Evolutionary conservation across 495 filamentous ascomycete species (phyloP).

Genomic region (Penicillium flavigenum): DNA sequence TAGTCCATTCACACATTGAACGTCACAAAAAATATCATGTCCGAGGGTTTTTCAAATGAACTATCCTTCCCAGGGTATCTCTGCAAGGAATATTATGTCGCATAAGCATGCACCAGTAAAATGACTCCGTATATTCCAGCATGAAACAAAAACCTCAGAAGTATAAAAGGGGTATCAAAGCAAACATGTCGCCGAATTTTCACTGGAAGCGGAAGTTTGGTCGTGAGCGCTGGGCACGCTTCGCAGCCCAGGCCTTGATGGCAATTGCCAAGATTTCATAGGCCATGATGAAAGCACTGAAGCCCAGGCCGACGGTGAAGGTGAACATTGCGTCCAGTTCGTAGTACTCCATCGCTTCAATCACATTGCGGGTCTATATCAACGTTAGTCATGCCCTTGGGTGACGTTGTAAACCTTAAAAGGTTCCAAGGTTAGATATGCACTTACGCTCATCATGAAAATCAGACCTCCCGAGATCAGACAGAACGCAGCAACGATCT

Average conservation of each 20-base stretch:
- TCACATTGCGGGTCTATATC: slow-evolving; percentile 63
- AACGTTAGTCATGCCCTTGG: slow-evolving; percentile 1
- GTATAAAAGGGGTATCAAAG: slow-evolving; percentile 30
- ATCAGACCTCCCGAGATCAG: slow-evolving; percentile 82
- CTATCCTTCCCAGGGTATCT: not conserved
- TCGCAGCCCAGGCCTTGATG: slow-evolving; percentile 86
- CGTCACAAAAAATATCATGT: not conserved
- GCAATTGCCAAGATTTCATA: slow-evolving; percentile 75
- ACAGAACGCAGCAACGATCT: slow-evolving; percentile 82
- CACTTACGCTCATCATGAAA: slow-evolving; percentile 87
- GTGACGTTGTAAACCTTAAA: not conserved
- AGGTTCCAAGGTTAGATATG: not conserved
- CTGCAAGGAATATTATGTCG: not conserved
- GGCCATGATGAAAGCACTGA: slow-evolving; percentile 82
- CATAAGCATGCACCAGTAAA: not conserved
- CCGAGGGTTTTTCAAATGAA: not conserved
- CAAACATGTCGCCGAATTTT: slow-evolving; percentile 11
- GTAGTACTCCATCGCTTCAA: slow-evolving; percentile 73
- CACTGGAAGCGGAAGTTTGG: slow-evolving; percentile 27
- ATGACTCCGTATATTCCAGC: slow-evolving; percentile 4
- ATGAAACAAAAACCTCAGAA: slow-evolving; percentile 16
- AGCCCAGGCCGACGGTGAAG: slow-evolving; percentile 85
- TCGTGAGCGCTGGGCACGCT: slow-evolving; percentile 51
- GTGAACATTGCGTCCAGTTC: slow-evolving; percentile 82
- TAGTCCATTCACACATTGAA: not conserved